These are phyloP conservation scores for Gymnopilus dilepis DNA, from an alignment of 768 basidiomycete genomes.

Conservation along the genomic window DNA sequence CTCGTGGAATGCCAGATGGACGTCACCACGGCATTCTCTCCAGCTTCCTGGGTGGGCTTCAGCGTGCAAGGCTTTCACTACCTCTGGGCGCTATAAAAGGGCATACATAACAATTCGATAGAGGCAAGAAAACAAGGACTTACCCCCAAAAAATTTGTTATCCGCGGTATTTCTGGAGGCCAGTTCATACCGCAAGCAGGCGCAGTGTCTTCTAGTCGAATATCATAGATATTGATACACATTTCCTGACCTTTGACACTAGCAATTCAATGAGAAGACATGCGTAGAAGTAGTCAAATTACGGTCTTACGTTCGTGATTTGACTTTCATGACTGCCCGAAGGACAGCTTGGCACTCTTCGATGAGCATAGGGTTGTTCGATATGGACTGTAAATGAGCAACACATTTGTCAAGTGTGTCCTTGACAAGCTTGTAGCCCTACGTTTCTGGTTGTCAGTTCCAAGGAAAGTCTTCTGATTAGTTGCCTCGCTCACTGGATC, in stretches of 20 bases:
- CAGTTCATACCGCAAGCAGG: constrained; percentile 98
- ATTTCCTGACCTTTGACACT: constrained; percentile 72
- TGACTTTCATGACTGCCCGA: constrained; percentile 45
- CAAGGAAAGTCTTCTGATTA: not conserved
- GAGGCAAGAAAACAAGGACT: constrained; percentile 32
- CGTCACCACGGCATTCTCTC: constrained; percentile 81
- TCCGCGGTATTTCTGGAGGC: constrained; percentile 83
- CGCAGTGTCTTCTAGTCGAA: constrained; percentile 81
- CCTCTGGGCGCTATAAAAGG: constrained; percentile 71
- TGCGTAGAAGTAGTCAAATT: not conserved
- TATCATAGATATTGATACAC: constrained; percentile 96
- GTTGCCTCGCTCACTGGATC: constrained; percentile 57
- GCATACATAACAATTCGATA: constrained; percentile 14
- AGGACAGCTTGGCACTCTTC: constrained; percentile 66
- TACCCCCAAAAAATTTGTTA: constrained; percentile 84
- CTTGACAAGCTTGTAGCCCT: constrained; percentile 70
- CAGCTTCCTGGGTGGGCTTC: constrained; percentile 75
- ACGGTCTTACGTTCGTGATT: constrained; percentile 43
- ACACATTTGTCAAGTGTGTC: constrained; percentile 65
- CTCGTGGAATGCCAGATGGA: constrained; percentile 67
- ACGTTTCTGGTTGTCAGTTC: not conserved
- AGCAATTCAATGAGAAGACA: constrained; percentile 6
- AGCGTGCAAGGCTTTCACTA: constrained; percentile 85
- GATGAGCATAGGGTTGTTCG: constrained; percentile 62
- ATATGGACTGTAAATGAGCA: constrained; percentile 44